phyloP scores from a whole-genome alignment of 2,329 filamentous ascomycete genomes.

The Lomentospora prolificans region DNA sequence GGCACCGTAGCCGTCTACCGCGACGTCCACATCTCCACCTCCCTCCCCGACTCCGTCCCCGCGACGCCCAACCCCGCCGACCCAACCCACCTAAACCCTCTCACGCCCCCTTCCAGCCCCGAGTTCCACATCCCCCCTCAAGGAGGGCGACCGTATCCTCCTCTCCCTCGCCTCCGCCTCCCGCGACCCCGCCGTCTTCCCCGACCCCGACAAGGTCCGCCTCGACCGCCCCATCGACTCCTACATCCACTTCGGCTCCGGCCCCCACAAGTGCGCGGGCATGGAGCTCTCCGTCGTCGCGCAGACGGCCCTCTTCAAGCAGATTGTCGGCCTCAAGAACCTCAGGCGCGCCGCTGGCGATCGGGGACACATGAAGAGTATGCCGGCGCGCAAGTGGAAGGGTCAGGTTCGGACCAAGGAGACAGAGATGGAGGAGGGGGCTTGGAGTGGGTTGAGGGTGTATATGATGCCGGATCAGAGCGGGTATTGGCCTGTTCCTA shows the following conservation, averaged over 20 bases:
- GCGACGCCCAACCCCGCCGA: constrained; percentile 13
- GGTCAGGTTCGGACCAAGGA: neutral
- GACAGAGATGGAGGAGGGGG: neutral
- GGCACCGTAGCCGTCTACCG: constrained; percentile 41
- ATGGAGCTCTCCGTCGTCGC: neutral
- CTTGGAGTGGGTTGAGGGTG: neutral
- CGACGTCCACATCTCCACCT: constrained; percentile 25
- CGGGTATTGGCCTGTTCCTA: constrained; percentile 1
- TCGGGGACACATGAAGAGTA: neutral
- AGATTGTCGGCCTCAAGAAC: neutral
- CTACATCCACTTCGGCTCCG: constrained; percentile 43
- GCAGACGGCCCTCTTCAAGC: neutral
- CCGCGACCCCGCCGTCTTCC: constrained; percentile 37
- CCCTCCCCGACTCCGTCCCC: constrained; percentile 17
- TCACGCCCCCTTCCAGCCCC: constrained; percentile 10
- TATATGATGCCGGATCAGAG: neutral
- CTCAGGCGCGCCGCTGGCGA: neutral
- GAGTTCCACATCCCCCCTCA: constrained; percentile 16
- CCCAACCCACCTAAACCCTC: constrained; percentile 11
- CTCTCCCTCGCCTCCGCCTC: constrained; percentile 39
- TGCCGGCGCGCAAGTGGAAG: neutral
- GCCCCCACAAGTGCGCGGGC: constrained; percentile 23
- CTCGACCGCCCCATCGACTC: constrained; percentile 37
- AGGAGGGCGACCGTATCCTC: constrained; percentile 37
- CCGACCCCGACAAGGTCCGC: constrained; percentile 37